These are phyloP conservation scores for Comarum palustre DNA, from an alignment of 306 rosid genomes.

Conservation along the genomic window DNA sequence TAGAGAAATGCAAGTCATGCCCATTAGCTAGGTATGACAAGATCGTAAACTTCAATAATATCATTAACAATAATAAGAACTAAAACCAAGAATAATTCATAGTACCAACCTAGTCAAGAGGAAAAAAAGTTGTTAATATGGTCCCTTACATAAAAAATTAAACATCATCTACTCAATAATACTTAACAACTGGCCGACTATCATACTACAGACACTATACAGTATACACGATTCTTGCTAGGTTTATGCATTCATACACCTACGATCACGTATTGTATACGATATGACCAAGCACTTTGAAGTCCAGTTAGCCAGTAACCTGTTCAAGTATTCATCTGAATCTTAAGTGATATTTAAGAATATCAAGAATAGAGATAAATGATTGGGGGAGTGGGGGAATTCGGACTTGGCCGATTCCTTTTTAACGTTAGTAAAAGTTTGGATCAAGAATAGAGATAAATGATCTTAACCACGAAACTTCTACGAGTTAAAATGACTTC, in stretches of 20 bases:
- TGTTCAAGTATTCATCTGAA: no score
- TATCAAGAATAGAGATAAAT: no score
- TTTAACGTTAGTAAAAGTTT: no score
- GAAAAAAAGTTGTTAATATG: neutral
- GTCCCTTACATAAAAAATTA: neutral
- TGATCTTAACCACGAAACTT: neutral
- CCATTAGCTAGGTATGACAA: neutral
- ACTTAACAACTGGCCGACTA: neutral
- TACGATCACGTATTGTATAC: neutral
- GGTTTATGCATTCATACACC: neutral
- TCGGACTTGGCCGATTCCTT: neutral
- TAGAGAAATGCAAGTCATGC: neutral
- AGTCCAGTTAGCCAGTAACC: no score
- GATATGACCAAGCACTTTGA: neutral
- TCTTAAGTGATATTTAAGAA: no score
- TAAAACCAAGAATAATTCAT: neutral
- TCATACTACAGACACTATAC: neutral
- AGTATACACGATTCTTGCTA: neutral
- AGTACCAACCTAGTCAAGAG: no score
- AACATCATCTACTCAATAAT: neutral
- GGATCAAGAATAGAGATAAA: neutral
- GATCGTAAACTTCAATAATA: neutral
- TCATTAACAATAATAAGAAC: neutral
- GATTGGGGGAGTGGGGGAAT: neutral
- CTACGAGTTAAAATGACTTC: neutral